Base-by-base conservation (phyloP, 805 yeast genomes). In the Metschnikowia corniflorae region DNA sequence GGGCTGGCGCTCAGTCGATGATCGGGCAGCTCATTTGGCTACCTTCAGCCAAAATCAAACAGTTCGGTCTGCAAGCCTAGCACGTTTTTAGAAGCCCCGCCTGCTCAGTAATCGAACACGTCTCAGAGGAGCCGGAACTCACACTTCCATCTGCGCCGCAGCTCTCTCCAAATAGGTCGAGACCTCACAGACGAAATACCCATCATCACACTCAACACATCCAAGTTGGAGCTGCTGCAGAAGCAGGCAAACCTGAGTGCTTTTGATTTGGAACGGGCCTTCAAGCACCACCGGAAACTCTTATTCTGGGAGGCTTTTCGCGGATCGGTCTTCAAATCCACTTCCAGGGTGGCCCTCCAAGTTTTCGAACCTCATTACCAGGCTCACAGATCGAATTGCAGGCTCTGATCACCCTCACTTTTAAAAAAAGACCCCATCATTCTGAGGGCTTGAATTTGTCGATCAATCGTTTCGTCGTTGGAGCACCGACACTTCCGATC, bases 381-480 rank as follows among this genome's bases (percentile, higher is more conserved):
- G 47, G 13, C 33, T 46, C 12, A 35, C 50, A 2, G 49, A 46
- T 26, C 27, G 50, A 21, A 42, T 46, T 12, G 49, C 49, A 2
- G 50, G 50, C 22, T 24, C 29, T 12, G 41, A 42, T 26, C 39
- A 40, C 17, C 42, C 50, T 14, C 41, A 41, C 4, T 9, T 24
- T 13, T 47, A 45, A 13, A 33, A 26, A 16, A 31, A 37, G 9
- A 12, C 40, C 5, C 21, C 28, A 14, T 24, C 35, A 2, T 37
- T 37, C 22, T 37, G 40, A 36, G 35, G 17, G 6, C 27, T 28
- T 24, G 40, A 36, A n/a, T 14, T 5, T 12, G 10, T 16, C 7
- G 39, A 30, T 10, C 24, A 28, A 17, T 14, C 22, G n/a, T 30
- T 41, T 13, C 26, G 32, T 8, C 36, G 31, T 12, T 31, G 33